These are phyloP conservation scores for Metschnikowia continentalis DNA, from an alignment of 805 yeast species.

Conservation along the genomic window DNA sequence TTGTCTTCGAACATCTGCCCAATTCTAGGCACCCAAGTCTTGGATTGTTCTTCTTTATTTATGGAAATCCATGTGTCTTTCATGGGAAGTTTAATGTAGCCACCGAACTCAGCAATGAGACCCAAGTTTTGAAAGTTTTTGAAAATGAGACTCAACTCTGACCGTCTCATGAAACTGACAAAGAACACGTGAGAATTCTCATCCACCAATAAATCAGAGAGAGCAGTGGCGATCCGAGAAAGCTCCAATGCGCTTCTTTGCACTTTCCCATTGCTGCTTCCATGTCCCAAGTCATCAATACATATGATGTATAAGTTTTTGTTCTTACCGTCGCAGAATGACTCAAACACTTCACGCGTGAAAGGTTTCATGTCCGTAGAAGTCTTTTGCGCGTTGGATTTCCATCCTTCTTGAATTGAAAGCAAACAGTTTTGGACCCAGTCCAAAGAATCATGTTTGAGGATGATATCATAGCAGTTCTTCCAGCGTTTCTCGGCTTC, in stretches of 20 bases:
- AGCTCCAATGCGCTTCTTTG: conserved; percentile 11
- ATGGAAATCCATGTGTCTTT: conserved; percentile 57
- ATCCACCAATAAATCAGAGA: conserved; percentile 56
- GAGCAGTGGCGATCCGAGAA: conserved; percentile 51
- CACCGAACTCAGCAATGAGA: conserved; percentile 88
- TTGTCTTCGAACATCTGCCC: conserved; percentile 52
- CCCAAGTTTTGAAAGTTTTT: conserved; percentile 69
- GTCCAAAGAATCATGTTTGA: conserved; percentile 61
- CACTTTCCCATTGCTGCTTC: conserved; percentile 10
- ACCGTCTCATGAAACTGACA: conserved; percentile 58
- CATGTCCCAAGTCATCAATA: conserved; percentile 43
- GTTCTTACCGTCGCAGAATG: conserved; percentile 24
- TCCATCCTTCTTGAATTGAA: conserved; percentile 46
- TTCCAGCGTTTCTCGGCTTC: conserved; percentile 64
- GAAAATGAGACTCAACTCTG: conserved; percentile 64
- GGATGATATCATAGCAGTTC: conserved; percentile 52
- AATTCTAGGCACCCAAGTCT: conserved; percentile 58
- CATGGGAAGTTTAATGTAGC: conserved; percentile 57
- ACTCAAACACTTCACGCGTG: conserved; percentile 28
- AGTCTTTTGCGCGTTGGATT: conserved; percentile 25
- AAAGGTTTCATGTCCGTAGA: conserved; percentile 28
- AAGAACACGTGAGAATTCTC: conserved; percentile 66
- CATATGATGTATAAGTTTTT: conserved; percentile 51
- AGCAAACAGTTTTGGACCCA: conserved; percentile 66
- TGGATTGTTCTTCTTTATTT: conserved; percentile 45